Percentiles rank a stretch among this genome's conserved stretches.
Evolutionary conservation across 2,329 filamentous ascomycete species (phyloP).

Genomic region (Emergomyces pasteurianus): DNA sequence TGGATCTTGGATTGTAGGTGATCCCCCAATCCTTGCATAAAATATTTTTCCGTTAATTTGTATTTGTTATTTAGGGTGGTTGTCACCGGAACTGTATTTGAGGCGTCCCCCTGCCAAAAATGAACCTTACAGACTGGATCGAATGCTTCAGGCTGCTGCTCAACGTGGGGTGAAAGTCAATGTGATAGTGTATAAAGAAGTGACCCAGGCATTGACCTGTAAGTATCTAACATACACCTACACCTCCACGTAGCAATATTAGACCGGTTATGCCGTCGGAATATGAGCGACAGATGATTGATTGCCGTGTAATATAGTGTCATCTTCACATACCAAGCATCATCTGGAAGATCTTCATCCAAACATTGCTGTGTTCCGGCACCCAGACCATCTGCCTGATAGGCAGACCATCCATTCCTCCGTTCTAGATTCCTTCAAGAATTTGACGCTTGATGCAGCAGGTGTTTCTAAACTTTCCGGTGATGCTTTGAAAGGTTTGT

Average conservation of each 20-base stretch:
- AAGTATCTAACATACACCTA: slow-evolving; percentile 34
- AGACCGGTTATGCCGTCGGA: slow-evolving; percentile 6
- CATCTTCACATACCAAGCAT: slow-evolving; percentile 77
- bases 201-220: slow-evolving; percentile 68
- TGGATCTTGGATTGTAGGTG: slow-evolving; percentile 83
- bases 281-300: background rate
- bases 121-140: slow-evolving; percentile 78
- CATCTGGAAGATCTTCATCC: slow-evolving; percentile 88
- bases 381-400: slow-evolving; percentile 77
- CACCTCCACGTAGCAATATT: background rate
- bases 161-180: slow-evolving; percentile 92
- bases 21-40: slow-evolving; percentile 32
- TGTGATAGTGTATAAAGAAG: slow-evolving; percentile 86
- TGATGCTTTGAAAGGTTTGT: slow-evolving; percentile 65
- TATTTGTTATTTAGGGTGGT: slow-evolving; percentile 62
- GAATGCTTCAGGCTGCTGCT: slow-evolving; percentile 73
- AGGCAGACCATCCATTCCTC: slow-evolving; percentile 52
- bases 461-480: slow-evolving; percentile 53
- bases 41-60: slow-evolving; percentile 65
- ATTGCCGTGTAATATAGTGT: slow-evolving; percentile 35
- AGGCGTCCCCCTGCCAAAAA: slow-evolving; percentile 70
- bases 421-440: slow-evolving; percentile 44
- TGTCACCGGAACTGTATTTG: slow-evolving; percentile 77
- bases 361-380: slow-evolving; percentile 84
- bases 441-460: slow-evolving; percentile 43